Percentiles rank a stretch among this genome's conserved stretches.
Evolutionary conservation across 2,329 filamentous ascomycete genomes (phyloP).

Genomic region (Leptoxyphium fumago): DNA sequence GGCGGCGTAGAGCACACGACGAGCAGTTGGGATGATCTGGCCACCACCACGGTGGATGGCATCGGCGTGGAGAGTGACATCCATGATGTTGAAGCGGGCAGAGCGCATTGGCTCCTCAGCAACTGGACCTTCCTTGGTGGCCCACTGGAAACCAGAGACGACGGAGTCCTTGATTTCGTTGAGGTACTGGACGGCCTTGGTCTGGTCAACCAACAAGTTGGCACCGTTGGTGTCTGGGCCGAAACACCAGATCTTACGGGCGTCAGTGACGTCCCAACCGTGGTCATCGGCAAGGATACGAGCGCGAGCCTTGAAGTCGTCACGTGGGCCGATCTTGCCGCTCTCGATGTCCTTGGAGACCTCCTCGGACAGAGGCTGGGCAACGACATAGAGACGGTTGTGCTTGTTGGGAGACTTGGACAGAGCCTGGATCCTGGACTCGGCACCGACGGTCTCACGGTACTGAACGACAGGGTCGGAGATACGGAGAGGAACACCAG

Average conservation of each 20-base stretch:
- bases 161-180: conserved; percentile 99
- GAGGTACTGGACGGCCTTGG: conserved; percentile 99
- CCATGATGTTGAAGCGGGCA: conserved; percentile 96
- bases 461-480: conserved; percentile 97
- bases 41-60: conserved; percentile 99
- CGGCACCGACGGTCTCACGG: conserved; percentile 80
- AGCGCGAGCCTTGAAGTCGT: conserved; percentile 98
- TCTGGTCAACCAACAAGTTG: conserved; percentile 98
- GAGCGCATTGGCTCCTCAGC: conserved; percentile 97
- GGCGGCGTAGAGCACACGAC: conserved; percentile 93
- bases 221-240: conserved; percentile 93
- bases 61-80: conserved; percentile 99
- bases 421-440: conserved; percentile 87
- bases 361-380: conserved; percentile 83
- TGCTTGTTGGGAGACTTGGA: conserved; percentile 99
- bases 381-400: conserved; percentile 98
- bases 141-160: conserved; percentile 99
- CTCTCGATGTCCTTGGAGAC: conserved; percentile 77
- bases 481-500: conserved; percentile 92
- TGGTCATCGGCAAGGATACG: conserved; percentile 91
- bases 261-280: conserved; percentile 99
- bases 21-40: conserved; percentile 94
- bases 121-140: conserved; percentile 89
- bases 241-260: conserved; percentile 99
- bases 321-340: conserved; percentile 85